Base-by-base conservation (phyloP, 2,329 filamentous ascomycete genomes). In the Onygena corvina region DNA sequence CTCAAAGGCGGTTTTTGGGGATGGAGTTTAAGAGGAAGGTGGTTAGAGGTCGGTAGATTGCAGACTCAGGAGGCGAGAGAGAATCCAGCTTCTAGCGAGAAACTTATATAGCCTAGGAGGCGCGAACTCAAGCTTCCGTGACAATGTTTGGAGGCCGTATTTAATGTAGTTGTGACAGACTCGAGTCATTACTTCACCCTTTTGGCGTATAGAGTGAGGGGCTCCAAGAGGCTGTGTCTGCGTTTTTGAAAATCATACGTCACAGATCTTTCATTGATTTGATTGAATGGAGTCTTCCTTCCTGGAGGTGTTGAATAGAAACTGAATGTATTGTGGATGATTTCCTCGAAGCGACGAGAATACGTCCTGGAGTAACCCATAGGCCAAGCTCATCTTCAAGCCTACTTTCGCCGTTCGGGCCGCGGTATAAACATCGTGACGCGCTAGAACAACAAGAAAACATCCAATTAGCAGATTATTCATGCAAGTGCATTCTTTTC, bases 361-460 rank as follows among this genome's bases (percentile, higher is more conserved):
- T 8, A 74, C 68, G 68, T 96, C 90, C 67, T 96, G 89, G 51
- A 83, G 64, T 31, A 90, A 71, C 20, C 90, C 90, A 67, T 87
- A 96, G 5, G 71, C 77, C 30, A 94, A 62, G 16, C 90, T 89
- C 56, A 88, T 81, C 57, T 84, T 72, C 40, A 95, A 71, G 1
- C 88, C 90, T 57, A 84, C 78, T 62, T 81, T 85, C 46, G 88
- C 87, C 36, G 86, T 92, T 54, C 83, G 77, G 14, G 83, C 83
- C 34, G 83, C 80, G 46, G 83, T 84, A 52, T 82, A 80, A 25
- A 90, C 69, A 29, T 88, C 85, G 59, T 95, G 86, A 35, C 81
- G 77, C 71, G 89, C 85, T 90, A 63, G 29, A 53, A 44, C 21
- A 27, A 7, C 21, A 42, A 42, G 18, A 25, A 20, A 3, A 8